Evolutionary conservation across 306 rosid species (phyloP).

Genomic region (Vigna angularis): DNA sequence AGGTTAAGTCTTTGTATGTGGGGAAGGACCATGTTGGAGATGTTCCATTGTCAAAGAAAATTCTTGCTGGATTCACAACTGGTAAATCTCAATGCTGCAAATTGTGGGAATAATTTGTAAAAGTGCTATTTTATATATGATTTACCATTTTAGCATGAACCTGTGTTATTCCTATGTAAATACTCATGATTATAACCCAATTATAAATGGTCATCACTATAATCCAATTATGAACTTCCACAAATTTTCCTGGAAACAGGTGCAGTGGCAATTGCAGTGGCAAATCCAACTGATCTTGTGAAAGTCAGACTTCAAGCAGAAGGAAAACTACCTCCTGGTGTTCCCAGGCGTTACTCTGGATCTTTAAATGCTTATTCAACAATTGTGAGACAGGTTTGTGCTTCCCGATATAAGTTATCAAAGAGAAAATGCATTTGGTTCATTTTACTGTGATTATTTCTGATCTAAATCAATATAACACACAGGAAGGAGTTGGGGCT

Average conservation of each 20-base stretch:
- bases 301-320: slow-evolving; percentile 98
- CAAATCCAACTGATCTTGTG: slow-evolving; percentile 98
- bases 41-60: slow-evolving; percentile 91
- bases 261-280: slow-evolving; percentile 79
- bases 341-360: slow-evolving; percentile 93
- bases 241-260: slow-evolving; percentile 57
- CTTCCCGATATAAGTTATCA: slow-evolving; percentile 22
- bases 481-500: slow-evolving; percentile 88
- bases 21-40: slow-evolving; percentile 87
- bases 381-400: slow-evolving; percentile 79
- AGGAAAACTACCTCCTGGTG: slow-evolving; percentile 93
- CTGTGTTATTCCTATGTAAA: slow-evolving; percentile 19
- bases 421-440: slow-evolving; percentile 7
- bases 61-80: slow-evolving; percentile 91
- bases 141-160: slow-evolving; percentile 23
- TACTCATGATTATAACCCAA: slow-evolving; percentile 9
- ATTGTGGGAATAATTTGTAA: not conserved
- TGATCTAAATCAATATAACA: slow-evolving; percentile 4
- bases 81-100: slow-evolving; percentile 61
- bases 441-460: slow-evolving; percentile 9
- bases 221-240: not conserved
- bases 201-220: not conserved
- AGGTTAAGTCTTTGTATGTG: slow-evolving; percentile 81
- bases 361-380: slow-evolving; percentile 95
- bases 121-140: slow-evolving; percentile 8